phyloP scores from a whole-genome alignment of 164 flowering plant genomes.

The Tetracentron sinense region DNA sequence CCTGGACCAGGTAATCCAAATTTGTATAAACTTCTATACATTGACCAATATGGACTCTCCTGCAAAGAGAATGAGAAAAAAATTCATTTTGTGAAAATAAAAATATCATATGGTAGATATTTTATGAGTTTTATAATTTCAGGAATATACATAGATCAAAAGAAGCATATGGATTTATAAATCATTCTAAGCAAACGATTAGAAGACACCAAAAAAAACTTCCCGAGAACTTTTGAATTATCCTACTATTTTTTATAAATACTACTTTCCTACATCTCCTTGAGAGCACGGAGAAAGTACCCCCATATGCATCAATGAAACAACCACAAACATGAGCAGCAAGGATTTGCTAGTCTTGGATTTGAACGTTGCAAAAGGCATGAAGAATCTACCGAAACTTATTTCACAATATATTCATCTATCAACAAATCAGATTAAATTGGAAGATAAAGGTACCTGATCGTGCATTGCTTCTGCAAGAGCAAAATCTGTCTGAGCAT shows the following conservation, averaged over 20 bases:
- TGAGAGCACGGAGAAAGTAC: too few relatives aligned
- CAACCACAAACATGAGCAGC: too few relatives aligned
- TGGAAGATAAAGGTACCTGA: conserved; percentile 36
- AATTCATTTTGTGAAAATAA: neutral
- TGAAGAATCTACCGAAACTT: neutral
- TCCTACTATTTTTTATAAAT: too few relatives aligned
- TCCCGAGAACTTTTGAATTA: too few relatives aligned
- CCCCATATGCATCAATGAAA: too few relatives aligned
- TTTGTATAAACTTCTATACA: conserved; percentile 50
- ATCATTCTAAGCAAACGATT: too few relatives aligned
- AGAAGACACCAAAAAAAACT: too few relatives aligned
- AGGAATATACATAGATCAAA: too few relatives aligned
- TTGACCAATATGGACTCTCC: conserved; percentile 59
- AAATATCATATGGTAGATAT: too few relatives aligned
- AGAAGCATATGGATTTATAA: too few relatives aligned
- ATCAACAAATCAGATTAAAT: neutral
- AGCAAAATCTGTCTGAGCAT: conserved; percentile 41
- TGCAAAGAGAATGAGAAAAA: conserved; percentile 27
- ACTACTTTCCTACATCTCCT: too few relatives aligned
- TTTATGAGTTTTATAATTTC: too few relatives aligned
- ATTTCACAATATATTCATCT: neutral
- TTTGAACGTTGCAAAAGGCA: neutral
- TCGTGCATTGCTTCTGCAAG: conserved; percentile 34
- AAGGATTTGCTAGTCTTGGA: neutral
- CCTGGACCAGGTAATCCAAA: conserved; percentile 52